Evolutionary conservation across 768 basidiomycete species (phyloP).

Genomic region (Tubosaeta sp.): DNA sequence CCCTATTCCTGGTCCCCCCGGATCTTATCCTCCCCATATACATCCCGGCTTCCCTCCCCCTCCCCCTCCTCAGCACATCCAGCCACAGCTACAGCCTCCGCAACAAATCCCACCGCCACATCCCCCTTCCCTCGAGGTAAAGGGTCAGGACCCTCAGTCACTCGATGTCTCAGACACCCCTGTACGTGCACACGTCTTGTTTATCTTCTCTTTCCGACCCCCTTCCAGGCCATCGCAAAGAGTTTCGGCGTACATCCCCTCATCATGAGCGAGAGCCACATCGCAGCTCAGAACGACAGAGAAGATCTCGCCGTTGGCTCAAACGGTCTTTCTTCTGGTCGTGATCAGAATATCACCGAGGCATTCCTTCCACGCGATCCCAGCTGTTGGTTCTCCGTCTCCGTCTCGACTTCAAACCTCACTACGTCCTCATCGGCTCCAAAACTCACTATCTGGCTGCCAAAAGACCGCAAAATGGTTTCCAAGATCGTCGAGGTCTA

Average conservation of each 20-base stretch:
- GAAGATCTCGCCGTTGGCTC: constrained; percentile 80
- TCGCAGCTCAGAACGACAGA: constrained; percentile 48
- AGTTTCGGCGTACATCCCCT: constrained; percentile 72
- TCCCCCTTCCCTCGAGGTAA: constrained; percentile 38
- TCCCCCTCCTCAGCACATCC: constrained; percentile 35
- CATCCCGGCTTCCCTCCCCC: constrained; percentile 59
- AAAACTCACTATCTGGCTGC: constrained; percentile 56
- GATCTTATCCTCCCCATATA: constrained; percentile 52
- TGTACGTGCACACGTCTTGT: constrained; percentile 26
- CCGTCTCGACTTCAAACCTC: constrained; percentile 46
- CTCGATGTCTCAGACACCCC: constrained; percentile 75
- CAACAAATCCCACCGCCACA: constrained; percentile 20
- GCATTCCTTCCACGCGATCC: constrained; percentile 56
- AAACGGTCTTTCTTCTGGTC: constrained; percentile 62
- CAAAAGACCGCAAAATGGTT: constrained; percentile 69
- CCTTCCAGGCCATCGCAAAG: constrained; percentile 59
- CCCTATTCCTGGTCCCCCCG: constrained; percentile 37
- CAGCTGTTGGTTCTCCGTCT: constrained; percentile 55
- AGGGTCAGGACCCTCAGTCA: constrained; percentile 74
- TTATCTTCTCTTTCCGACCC: constrained; percentile 5
- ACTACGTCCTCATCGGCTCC: constrained; percentile 21
- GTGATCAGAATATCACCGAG: constrained; percentile 57
- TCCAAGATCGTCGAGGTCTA: constrained; percentile 62
- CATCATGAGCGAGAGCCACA: constrained; percentile 62
- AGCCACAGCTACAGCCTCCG: constrained; percentile 23